Percentiles rank a stretch among this genome's conserved stretches.
Conservation (phyloP, 2,329 filamentous ascomycete species). For the Boeremia lycopersici region DNA sequence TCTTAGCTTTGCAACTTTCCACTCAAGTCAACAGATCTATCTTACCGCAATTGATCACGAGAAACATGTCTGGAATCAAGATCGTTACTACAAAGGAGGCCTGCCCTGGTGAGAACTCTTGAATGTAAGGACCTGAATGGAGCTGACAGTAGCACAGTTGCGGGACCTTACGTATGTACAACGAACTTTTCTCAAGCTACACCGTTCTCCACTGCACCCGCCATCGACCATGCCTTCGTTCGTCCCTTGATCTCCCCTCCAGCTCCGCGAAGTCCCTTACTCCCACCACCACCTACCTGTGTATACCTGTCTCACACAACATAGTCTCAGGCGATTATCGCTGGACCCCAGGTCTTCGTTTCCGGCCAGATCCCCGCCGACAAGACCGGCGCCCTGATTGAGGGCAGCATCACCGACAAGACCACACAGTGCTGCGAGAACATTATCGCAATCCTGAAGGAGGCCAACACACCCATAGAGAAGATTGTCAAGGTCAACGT, state of each 20-base stretch:
- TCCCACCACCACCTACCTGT: background rate
- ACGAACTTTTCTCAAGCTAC: background rate
- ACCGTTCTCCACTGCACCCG: background rate
- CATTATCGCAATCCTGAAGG: conserved; percentile 80
- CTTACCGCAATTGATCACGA: background rate
- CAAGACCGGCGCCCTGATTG: conserved; percentile 63
- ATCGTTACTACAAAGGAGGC: conserved; percentile 51
- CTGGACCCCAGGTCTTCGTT: conserved; percentile 71
- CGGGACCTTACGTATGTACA: conserved; percentile 51
- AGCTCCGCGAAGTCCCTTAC: background rate
- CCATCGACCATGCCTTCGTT: background rate
- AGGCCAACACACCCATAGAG: conserved; percentile 76
- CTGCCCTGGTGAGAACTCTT: conserved; percentile 48
- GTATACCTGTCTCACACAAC: background rate
- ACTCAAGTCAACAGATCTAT: background rate
- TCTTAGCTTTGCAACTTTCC: background rate
- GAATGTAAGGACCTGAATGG: background rate
- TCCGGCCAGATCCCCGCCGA: conserved; percentile 80
- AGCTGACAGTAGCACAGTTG: conserved; percentile 40
- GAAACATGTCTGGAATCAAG: conserved; percentile 53
- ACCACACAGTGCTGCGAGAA: conserved; percentile 77
- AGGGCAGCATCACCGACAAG: conserved; percentile 70
- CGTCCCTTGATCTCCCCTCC: background rate
- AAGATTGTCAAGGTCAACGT: conserved; percentile 82
- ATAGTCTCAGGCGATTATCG: conserved; percentile 66